Evolutionary conservation across 345 rosid genomes (phyloP), one percentile per base, ranked within the genome.

Genomic region (Eucalyptus shirleyi): DNA sequence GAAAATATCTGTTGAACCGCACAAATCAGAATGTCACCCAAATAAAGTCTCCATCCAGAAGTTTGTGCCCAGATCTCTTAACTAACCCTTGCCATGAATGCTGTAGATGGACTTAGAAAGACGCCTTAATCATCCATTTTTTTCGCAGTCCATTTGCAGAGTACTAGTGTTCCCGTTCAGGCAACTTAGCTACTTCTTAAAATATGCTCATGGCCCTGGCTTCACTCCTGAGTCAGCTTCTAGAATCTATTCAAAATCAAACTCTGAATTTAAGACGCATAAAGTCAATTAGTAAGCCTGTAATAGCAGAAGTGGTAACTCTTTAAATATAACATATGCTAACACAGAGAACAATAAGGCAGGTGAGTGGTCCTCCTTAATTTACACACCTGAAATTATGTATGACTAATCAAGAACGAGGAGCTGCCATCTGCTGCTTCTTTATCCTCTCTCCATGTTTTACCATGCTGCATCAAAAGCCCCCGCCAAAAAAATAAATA

Each of bases 361-460:
- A 30, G 42, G 85, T 16, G 24, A 40, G 47, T 40, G 85, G 47
- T 77, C 16, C 83, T 19, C 40, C 83, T 34, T 77, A 12, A 21
- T 77, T 21, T 40, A 77, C 47, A 12, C 28, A 77, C 85, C 47
- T 77, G 47, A 77, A 40, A 77, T 77, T 77, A 40, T 77, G 47
- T 21, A 40, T 77, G 47, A 40, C 17, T 77, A 21, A 40, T 95
- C 94, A 97, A 77, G 97, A 94, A 18, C 99, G 97, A 47, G 99
- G 99, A 81, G 98, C 96, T 19, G 99, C 98, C 98, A 97, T 94
- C 91, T 96, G 99, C 93, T 98, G 99, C 93, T 98, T 98, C 95
- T 94, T 96, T 90, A 97, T 92, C 93, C 94, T 93, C 90, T 94
- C 96, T 15, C 90, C 94, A 59, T 95, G 94, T 90, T 92, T 94